Base-by-base conservation (phyloP, 2,329 filamentous ascomycete species). In the Sporothrix globosa region DNA sequence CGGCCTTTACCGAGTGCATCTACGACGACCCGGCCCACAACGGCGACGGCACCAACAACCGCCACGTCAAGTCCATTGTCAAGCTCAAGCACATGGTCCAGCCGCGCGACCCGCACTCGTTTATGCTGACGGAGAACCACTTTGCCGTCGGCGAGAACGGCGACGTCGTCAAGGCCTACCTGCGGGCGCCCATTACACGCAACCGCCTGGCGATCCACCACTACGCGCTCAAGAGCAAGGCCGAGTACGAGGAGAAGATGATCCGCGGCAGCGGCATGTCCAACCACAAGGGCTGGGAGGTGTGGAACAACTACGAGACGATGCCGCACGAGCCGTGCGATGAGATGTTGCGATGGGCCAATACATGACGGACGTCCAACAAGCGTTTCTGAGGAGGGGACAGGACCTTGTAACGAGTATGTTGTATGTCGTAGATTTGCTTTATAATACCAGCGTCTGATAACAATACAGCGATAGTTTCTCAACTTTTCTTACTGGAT, bases 291-390 rank as follows among this genome's bases (percentile, higher is more conserved):
- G 58, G 46, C 50, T 71, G 70, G 70, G 67, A 70, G 1, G 60
- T 11, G 2, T 71, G 69, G 72, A 44, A 71, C 7, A 11, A 65
- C 52, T 66, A 68, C 34, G 69, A 73, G 44, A 48, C 50, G 39
- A 67, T 50, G 30, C 63, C 67, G n/a, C 70, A 69, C 39, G 56
- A 70, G 44, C 21, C 41, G 19, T 63, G 70, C 41, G 21, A 53
- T 2, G 72, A 73, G 58, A 73, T 73, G 72, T 21, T 71, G 63
- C 72, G 72, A n/a, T 73, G 72, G 72, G 70, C 72, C 1, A 61
- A 46, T 21, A 61, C 58, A 61, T 61, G 27, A 24, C 27, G 27
- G n/a, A n/a, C 34, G 39, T 14, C 56, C 34, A n/a, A n/a, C n/a
- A n/a, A n/a, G 34, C n/a, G 21, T 30, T 4, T 9, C 2, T 2